Conservation (phyloP, 2,329 filamentous ascomycete genomes). For the Cytospora piceicola region DNA sequence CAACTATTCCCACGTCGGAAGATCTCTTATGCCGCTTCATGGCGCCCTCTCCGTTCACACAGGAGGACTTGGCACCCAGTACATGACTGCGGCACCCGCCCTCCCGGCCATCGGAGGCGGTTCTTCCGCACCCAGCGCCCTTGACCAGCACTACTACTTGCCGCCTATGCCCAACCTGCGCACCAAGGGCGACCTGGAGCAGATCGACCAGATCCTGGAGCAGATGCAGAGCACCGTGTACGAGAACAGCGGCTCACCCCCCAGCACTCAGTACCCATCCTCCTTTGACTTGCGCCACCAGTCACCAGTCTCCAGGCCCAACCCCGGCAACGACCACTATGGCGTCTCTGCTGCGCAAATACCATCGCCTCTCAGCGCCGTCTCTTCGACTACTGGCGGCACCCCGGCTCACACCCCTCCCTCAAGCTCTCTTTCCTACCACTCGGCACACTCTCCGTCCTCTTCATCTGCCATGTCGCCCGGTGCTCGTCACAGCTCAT, state of each 20-base stretch:
- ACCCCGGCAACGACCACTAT: conserved; percentile 39
- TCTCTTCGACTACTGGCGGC: conserved; percentile 60
- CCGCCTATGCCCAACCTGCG: conserved; percentile 85
- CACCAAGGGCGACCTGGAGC: conserved; percentile 90
- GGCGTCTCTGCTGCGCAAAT: conserved; percentile 55
- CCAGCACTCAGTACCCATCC: conserved; percentile 78
- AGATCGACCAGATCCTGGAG: conserved; percentile 93
- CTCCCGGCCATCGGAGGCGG: conserved; percentile 60
- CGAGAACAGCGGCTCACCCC: conserved; percentile 83
- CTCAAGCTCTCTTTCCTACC: conserved; percentile 76
- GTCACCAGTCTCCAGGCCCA: conserved; percentile 39
- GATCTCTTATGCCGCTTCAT: conserved; percentile 82
- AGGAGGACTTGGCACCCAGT: conserved; percentile 57
- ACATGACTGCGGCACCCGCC: conserved; percentile 51
- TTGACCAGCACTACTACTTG: conserved; percentile 82
- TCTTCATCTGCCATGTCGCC: conserved; percentile 74
- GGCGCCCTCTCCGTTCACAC: conserved; percentile 67
- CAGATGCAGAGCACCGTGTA: conserved; percentile 97
- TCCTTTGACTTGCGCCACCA: conserved; percentile 58
- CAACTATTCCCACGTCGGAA: conserved; percentile 90
- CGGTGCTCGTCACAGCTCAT: conserved; percentile 63
- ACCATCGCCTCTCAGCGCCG: conserved; percentile 62
- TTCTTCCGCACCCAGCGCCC: conserved; percentile 59
- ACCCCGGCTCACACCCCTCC: conserved; percentile 79
- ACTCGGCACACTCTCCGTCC: conserved; percentile 74